phyloP scores from a whole-genome alignment of 306 rosid species.

The Lablab purpureus region DNA sequence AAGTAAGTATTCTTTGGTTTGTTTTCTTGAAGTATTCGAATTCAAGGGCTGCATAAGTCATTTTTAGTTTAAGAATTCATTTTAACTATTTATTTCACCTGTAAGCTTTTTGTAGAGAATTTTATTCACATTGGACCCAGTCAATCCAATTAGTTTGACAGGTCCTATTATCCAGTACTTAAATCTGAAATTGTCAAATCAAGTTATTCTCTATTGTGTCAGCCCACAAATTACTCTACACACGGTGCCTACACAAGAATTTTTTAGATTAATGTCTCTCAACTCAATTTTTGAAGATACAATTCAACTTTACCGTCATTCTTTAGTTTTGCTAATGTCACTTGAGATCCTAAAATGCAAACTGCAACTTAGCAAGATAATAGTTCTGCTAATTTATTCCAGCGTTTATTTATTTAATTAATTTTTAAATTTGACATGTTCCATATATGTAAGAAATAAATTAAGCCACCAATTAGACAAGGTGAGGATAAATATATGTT shows the following conservation, averaged over 20 bases:
- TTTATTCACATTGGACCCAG: background rate
- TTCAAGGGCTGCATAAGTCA: background rate
- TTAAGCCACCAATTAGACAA: conserved; percentile 30
- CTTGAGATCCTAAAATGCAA: conserved; percentile 26
- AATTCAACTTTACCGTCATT: conserved; percentile 23
- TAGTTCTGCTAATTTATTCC: background rate
- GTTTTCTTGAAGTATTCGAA: background rate
- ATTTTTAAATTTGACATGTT: conserved; percentile 11
- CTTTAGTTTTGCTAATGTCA: conserved; percentile 2
- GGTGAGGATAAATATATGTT: conserved; percentile 2
- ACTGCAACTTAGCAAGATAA: conserved; percentile 29
- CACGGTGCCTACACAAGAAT: background rate
- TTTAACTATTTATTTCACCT: background rate
- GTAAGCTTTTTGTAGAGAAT: background rate
- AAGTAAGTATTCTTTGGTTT: no score
- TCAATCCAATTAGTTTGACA: background rate
- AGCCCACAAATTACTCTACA: conserved; percentile 1
- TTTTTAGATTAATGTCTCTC: background rate
- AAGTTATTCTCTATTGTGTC: background rate
- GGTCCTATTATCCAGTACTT: conserved; percentile 6
- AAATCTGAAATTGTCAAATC: conserved; percentile 32
- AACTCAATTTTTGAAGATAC: conserved; percentile 8
- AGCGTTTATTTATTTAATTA: conserved; percentile 16
- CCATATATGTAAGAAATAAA: conserved; percentile 25
- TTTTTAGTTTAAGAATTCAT: no score